A percentile compares a stretch with the other conserved stretches of the same genome.
Conservation (phyloP, 805 yeast species). For the Starmerella vitae region DNA sequence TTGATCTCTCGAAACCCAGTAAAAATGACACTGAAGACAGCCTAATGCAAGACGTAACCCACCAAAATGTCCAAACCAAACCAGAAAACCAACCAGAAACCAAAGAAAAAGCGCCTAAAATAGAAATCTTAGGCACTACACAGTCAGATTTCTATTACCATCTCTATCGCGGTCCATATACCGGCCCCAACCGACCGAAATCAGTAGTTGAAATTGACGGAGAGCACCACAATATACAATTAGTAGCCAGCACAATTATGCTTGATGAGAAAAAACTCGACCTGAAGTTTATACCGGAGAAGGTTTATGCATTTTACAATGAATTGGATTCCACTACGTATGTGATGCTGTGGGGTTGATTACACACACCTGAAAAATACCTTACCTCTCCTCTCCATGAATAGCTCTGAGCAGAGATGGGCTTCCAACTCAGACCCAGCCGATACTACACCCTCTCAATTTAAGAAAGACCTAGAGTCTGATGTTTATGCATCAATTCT, state of each 20-base stretch:
- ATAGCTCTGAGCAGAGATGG: not conserved
- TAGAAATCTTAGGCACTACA: slow-evolving; percentile 7
- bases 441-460: slow-evolving; percentile 14
- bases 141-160: slow-evolving; percentile 12
- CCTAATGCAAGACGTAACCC: not conserved
- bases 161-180: slow-evolving; percentile 16
- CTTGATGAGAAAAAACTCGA: not conserved
- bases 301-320: slow-evolving; percentile 13
- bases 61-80: not conserved
- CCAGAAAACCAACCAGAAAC: not conserved
- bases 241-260: not conserved
- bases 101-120: not conserved
- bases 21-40: not conserved
- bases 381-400: not conserved
- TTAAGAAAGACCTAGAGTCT: slow-evolving; percentile 4
- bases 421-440: not conserved
- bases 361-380: too few relatives aligned
- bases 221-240: slow-evolving; percentile 5
- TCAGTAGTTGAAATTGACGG: slow-evolving; percentile 19
- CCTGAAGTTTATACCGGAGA: slow-evolving; percentile 2
- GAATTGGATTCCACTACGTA: slow-evolving; percentile 18
- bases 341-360: slow-evolving; percentile 18
- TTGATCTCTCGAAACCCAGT: slow-evolving; percentile 12
- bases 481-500: slow-evolving; percentile 19
- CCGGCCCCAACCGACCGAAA: slow-evolving; percentile 13